Conservation (phyloP, 2,329 filamentous ascomycete species). For the Claviceps pazoutovae region DNA sequence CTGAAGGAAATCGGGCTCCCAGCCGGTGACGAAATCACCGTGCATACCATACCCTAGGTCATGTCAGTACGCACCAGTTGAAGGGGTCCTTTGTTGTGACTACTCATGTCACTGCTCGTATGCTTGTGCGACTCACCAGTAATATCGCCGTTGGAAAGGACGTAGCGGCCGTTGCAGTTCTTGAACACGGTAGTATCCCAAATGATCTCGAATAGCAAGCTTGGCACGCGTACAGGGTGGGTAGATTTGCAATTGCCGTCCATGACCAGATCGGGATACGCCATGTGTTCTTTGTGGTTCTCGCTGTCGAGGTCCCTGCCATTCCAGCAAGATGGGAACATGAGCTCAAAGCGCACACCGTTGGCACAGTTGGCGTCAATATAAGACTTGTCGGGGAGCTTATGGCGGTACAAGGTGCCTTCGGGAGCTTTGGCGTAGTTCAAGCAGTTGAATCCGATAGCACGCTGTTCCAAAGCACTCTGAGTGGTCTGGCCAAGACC, state of each 20-base stretch:
- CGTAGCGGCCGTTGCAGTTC: conserved; percentile 51
- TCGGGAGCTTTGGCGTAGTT: conserved; percentile 60
- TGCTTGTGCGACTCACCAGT: conserved; percentile 37
- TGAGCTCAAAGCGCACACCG: conserved; percentile 69
- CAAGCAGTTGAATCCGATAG: conserved; percentile 88
- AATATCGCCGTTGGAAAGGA: conserved; percentile 65
- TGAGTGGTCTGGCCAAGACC: conserved; percentile 50
- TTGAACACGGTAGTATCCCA: conserved; percentile 58
- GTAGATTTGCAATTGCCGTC: conserved; percentile 60
- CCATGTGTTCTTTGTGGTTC: conserved; percentile 53
- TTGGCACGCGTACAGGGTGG: conserved; percentile 54
- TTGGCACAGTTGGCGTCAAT: conserved; percentile 71
- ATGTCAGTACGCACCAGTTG: conserved; percentile 1
- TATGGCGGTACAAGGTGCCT: conserved; percentile 66
- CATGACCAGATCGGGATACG: conserved; percentile 65
- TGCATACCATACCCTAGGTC: conserved; percentile 56
- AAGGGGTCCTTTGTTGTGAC: neutral
- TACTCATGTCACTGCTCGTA: neutral
- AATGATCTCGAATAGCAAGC: conserved; percentile 76
- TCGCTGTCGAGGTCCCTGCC: conserved; percentile 41
- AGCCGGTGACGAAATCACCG: conserved; percentile 69
- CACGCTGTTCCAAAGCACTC: conserved; percentile 58
- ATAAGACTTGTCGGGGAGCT: conserved; percentile 63
- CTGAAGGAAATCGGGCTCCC: conserved; percentile 57
- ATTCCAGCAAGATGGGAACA: conserved; percentile 87